Evolutionary conservation across 2,329 filamentous ascomycete genomes (phyloP).

Genomic region (Trichoderma asperellum): DNA sequence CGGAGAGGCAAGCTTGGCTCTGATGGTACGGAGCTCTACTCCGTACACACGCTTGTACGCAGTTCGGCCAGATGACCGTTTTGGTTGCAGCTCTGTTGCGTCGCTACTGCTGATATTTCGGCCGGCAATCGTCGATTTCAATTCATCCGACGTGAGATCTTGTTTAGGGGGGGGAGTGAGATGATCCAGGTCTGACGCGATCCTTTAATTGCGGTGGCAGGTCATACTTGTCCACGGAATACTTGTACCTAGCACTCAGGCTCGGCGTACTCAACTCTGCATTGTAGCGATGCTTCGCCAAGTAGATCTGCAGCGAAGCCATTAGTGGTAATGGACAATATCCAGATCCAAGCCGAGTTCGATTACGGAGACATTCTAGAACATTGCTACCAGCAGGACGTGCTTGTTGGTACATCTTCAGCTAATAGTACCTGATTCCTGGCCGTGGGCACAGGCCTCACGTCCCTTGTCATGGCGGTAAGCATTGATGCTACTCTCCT

Average conservation of each 20-base stretch:
- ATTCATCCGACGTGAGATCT: conserved; percentile 22
- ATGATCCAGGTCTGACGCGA: conserved; percentile 19
- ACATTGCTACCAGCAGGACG: not conserved
- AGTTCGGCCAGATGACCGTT: conserved; percentile 19
- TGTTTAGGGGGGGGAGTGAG: conserved; percentile 2
- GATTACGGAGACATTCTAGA: not conserved
- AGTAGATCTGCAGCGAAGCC: not conserved
- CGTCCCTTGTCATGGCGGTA: conserved; percentile 13
- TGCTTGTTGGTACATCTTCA: not conserved
- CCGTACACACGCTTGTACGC: not conserved
- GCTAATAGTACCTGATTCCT: not conserved
- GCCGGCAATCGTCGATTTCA: conserved; percentile 24
- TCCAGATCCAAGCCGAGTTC: not conserved
- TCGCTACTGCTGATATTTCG: conserved; percentile 6
- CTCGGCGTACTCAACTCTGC: not conserved
- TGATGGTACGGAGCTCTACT: not conserved
- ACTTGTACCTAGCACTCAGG: not conserved
- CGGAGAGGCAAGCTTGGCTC: not conserved
- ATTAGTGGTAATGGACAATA: too few species aligned
- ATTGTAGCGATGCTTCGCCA: not conserved
- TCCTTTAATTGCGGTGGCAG: not conserved
- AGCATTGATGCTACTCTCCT: not conserved
- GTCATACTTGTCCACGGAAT: not conserved
- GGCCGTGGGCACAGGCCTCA: not conserved
- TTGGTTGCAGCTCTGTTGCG: conserved; percentile 10